Conservation (phyloP, 2,329 filamentous ascomycete genomes). For the Phialophora tarda region DNA sequence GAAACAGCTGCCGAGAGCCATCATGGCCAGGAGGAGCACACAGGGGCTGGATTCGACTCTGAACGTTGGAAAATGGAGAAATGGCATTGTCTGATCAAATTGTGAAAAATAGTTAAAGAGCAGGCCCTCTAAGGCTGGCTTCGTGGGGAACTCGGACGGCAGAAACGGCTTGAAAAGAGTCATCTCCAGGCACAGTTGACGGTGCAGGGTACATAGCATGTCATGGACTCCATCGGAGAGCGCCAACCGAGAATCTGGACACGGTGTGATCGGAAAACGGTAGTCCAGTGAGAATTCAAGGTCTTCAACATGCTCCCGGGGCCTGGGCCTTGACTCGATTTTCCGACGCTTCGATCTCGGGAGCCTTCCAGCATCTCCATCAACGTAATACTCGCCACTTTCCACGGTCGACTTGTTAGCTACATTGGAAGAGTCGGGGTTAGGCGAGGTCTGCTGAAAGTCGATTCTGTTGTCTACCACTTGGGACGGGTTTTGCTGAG, state of each 20-base stretch:
- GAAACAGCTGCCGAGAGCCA: constrained; percentile 49
- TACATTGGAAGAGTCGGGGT: background rate
- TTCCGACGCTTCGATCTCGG: constrained; percentile 37
- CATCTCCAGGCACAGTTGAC: too few relatives aligned
- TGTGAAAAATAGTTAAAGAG: constrained; percentile 24
- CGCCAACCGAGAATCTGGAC: too few relatives aligned
- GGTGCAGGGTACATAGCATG: too few relatives aligned
- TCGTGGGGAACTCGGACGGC: background rate
- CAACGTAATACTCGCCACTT: constrained; percentile 41
- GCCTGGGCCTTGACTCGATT: constrained; percentile 17
- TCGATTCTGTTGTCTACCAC: too few relatives aligned
- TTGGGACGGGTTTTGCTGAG: too few relatives aligned
- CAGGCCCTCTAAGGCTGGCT: constrained; percentile 17
- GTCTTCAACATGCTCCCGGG: too few relatives aligned
- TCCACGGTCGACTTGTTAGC: constrained; percentile 4
- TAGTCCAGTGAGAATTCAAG: too few relatives aligned
- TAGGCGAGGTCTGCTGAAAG: background rate
- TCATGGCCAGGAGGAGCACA: constrained; percentile 48
- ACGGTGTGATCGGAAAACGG: too few relatives aligned
- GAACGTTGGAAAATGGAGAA: constrained; percentile 48
- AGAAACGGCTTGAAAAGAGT: too few relatives aligned
- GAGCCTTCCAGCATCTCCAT: constrained; percentile 40
- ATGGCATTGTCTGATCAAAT: constrained; percentile 35
- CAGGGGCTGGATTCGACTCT: constrained; percentile 46
- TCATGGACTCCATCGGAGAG: too few relatives aligned